Base-by-base conservation (phyloP, 306 rosid genomes). In the Begonia masoniana region DNA sequence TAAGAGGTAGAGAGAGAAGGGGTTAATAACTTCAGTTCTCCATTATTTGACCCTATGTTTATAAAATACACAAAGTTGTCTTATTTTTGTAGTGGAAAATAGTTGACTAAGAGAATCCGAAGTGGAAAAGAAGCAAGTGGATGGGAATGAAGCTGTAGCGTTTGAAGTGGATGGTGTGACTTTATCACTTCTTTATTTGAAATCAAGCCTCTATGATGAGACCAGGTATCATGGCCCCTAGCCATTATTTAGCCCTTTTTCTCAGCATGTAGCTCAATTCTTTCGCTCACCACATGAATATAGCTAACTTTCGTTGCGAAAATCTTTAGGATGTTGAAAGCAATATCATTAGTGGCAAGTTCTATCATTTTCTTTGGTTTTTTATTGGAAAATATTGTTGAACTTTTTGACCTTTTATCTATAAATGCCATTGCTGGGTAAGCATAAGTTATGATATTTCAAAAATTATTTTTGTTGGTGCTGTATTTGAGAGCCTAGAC, bases 61-160 rank as follows among this genome's bases (percentile, higher is more conserved):
- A 71, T 68, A 72, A 24, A 64, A 62, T 48, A 14, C 26, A 10
- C 12, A 17, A 64, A 24, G 54, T 47, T 43, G 56, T 7, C 41
- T 6, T 4, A 6, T 55, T 57, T 60, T 54, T 74, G 70, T 80
- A 74, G 41, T 26, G 62, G 41, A 4, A 52, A 51, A 45, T 56
- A 39, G 35, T 75, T 68, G 80, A 80, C 76, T 62, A 55, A 46
- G 24, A 59, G 78, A 74, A 76, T 68, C 78, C 39, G 42, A 54
- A 68, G 59, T 39, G 45, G 36, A 60, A 46, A 62, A n/a, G 14
- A 21, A 13, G 13, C n/a, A n/a, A n/a, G n/a, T n/a, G n/a, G n/a
- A n/a, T 2, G 2, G 47, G 47, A 43, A 43, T 43, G 47, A 43
- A 43, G 47, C 47, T 2, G 47, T 13, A 43, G 47, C 3, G 3